phyloP scores from a whole-genome alignment of 2,329 filamentous ascomycete genomes.

The Fusarium sp. region DNA sequence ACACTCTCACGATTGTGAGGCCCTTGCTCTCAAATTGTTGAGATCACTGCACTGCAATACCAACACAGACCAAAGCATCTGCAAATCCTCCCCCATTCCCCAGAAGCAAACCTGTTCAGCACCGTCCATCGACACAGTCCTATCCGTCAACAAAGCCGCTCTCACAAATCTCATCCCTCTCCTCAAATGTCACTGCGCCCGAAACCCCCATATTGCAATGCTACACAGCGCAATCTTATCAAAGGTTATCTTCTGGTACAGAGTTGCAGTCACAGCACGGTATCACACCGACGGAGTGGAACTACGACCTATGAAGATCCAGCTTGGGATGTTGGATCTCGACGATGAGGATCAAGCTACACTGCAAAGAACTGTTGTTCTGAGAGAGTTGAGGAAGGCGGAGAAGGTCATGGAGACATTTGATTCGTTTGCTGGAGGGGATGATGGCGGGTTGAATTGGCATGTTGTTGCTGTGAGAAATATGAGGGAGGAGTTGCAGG shows the following conservation, averaged over 20 bases:
- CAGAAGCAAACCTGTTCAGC: background rate
- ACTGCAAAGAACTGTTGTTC: background rate
- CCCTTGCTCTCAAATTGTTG: background rate
- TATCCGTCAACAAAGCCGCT: conserved; percentile 17
- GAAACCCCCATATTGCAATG: conserved; percentile 4
- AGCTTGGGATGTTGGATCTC: conserved; percentile 18
- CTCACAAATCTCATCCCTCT: conserved; percentile 8
- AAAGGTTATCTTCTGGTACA: conserved; percentile 28
- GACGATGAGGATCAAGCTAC: conserved; percentile 26
- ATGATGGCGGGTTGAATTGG: background rate
- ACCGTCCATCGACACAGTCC: conserved; percentile 23
- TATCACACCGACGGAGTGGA: background rate
- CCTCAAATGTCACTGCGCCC: conserved; percentile 8
- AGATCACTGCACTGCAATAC: conserved; percentile 18
- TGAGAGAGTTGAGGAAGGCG: conserved; percentile 14
- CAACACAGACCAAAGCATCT: background rate
- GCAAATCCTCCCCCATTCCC: background rate
- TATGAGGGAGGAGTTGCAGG: conserved; percentile 20
- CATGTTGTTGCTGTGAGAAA: conserved; percentile 3
- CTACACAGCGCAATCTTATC: conserved; percentile 24
- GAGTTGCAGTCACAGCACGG: background rate
- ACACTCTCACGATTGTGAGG: conserved; percentile 16
- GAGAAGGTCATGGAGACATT: conserved; percentile 16
- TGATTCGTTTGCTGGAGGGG: background rate
- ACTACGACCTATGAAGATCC: conserved; percentile 20